These are phyloP conservation scores for Colletotrichum sp. DNA, from an alignment of 2,329 filamentous ascomycete species.

Conservation along the genomic window DNA sequence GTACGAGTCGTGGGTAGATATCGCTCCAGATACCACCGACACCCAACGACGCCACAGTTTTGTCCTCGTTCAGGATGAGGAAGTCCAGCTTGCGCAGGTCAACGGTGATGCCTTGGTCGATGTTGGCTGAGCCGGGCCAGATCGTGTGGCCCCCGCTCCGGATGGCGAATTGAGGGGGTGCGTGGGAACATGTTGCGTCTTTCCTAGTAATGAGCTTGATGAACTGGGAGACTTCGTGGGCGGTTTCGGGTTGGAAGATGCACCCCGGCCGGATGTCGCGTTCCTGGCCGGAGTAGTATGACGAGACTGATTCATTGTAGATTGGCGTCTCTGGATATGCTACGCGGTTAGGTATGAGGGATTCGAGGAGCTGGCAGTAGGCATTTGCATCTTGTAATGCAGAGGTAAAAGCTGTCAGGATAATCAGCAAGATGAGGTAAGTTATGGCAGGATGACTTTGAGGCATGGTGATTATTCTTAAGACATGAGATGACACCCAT, in stretches of 20 bases:
- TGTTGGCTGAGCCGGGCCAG: conserved; percentile 7
- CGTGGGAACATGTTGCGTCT: background rate
- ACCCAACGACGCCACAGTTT: background rate
- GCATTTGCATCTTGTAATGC: background rate
- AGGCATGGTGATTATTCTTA: background rate
- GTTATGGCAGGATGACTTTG: background rate
- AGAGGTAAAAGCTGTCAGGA: background rate
- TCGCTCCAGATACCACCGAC: background rate
- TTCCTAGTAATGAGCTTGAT: background rate
- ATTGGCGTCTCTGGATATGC: background rate
- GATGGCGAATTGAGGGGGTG: background rate
- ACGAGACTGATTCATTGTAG: background rate
- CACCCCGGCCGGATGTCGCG: conserved; percentile 11
- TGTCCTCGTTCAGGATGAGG: background rate
- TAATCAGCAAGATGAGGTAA: background rate
- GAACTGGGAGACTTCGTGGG: background rate
- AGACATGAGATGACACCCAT: background rate
- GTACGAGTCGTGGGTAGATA: background rate
- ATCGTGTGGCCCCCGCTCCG: conserved; percentile 6
- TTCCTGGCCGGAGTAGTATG: conserved; percentile 17
- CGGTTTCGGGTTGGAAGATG: conserved; percentile 12
- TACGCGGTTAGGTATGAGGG: background rate
- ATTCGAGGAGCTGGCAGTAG: background rate
- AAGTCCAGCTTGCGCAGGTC: background rate
- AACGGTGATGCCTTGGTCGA: background rate